A percentile compares a stretch with the other conserved stretches of the same genome.
These are phyloP conservation scores for Hypoxylon intermedium DNA, from an alignment of 495 filamentous ascomycete species.

Conservation along the genomic window DNA sequence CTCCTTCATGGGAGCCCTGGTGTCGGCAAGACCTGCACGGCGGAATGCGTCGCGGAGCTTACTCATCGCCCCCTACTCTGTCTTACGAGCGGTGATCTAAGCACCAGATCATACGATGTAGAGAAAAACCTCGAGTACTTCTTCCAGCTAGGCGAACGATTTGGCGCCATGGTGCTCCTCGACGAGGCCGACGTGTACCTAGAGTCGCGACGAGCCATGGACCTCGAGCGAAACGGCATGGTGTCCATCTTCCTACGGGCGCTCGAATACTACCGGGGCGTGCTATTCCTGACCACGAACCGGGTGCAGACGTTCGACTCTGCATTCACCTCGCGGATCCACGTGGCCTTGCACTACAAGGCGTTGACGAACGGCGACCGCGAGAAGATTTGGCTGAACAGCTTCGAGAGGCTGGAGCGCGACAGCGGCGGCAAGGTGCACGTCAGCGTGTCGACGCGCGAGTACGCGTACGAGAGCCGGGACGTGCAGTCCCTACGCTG, in stretches of 20 bases:
- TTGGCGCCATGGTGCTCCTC: slow-evolving; percentile 51
- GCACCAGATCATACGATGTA: slow-evolving; percentile 40
- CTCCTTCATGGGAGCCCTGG: slow-evolving; percentile 38
- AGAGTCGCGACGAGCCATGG: slow-evolving; percentile 72
- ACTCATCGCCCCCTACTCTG: slow-evolving; percentile 47
- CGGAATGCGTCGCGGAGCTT: slow-evolving; percentile 51
- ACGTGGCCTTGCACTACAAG: slow-evolving; percentile 52
- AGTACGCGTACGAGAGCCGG: slow-evolving; percentile 39
- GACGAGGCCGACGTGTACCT: slow-evolving; percentile 58
- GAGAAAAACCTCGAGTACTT: slow-evolving; percentile 51
- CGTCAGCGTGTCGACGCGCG: slow-evolving; percentile 40
- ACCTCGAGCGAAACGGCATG: slow-evolving; percentile 78
- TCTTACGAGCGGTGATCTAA: slow-evolving; percentile 50
- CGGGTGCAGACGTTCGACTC: slow-evolving; percentile 51
- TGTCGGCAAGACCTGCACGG: slow-evolving; percentile 40
- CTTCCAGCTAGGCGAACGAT: slow-evolving; percentile 50
- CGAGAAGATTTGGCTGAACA: slow-evolving; percentile 48
- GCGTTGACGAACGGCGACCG: slow-evolving; percentile 45
- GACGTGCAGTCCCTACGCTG: slow-evolving; percentile 43
- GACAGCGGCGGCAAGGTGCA: slow-evolving; percentile 44
- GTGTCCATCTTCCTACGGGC: slow-evolving; percentile 67
- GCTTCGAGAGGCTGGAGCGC: slow-evolving; percentile 51
- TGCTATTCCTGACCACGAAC: slow-evolving; percentile 55
- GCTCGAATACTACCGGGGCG: slow-evolving; percentile 53
- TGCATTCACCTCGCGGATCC: slow-evolving; percentile 53